Percentiles rank a stretch among this genome's conserved stretches.
Evolutionary conservation across 139 green algal species (phyloP).

Genomic region (Chlamydomonas eustigma): DNA sequence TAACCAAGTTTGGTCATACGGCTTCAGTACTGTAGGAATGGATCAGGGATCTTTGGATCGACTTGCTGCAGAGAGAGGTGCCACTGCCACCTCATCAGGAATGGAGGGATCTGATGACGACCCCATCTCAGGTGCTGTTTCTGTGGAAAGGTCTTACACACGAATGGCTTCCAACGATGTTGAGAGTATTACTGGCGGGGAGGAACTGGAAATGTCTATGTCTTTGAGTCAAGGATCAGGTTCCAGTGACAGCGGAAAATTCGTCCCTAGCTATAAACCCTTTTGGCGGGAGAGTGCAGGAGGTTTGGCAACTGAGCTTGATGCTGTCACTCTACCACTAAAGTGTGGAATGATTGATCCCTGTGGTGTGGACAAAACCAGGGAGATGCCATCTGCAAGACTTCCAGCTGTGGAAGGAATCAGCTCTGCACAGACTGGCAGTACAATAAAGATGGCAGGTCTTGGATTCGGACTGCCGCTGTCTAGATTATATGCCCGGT

Average conservation of each 20-base stretch:
- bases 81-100: too few species aligned
- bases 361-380: too few species aligned
- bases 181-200: not conserved
- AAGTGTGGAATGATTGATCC: too few species aligned
- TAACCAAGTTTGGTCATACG: constrained; percentile 18
- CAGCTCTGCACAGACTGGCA: not conserved
- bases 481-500: constrained; percentile 78
- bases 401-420: not conserved
- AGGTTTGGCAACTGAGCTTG: not conserved
- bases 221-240: not conserved
- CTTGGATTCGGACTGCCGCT: constrained; percentile 88
- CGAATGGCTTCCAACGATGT: not conserved
- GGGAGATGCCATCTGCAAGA: too few species aligned
- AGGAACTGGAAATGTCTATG: not conserved
- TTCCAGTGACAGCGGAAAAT: too few species aligned
- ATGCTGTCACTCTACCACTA: too few species aligned
- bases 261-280: too few species aligned
- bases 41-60: not conserved
- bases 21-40: constrained; percentile 2
- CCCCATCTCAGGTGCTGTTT: not conserved
- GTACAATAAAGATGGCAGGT: constrained; percentile 61
- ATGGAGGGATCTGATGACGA: too few species aligned
- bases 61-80: not conserved
- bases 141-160: not conserved
- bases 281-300: not conserved